Evolutionary conservation across 257 asterid genomes (phyloP).

Genomic region (Coffea eugenioides): DNA sequence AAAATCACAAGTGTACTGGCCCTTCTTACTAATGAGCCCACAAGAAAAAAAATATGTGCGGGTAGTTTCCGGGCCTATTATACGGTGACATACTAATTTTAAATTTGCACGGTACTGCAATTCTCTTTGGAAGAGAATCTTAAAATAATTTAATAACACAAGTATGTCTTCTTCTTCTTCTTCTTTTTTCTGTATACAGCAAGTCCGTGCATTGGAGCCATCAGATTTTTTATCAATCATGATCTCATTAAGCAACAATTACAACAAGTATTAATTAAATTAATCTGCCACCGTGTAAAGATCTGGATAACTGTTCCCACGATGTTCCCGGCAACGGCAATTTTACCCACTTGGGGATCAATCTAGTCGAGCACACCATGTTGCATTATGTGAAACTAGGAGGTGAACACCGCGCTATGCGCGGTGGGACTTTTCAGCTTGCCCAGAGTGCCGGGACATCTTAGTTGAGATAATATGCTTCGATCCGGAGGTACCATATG

Average conservation of each 20-base stretch:
- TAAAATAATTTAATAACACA: slow-evolving; percentile 4
- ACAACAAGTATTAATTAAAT: neutral
- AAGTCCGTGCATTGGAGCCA: neutral
- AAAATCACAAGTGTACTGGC: no score
- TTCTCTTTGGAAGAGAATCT: slow-evolving; percentile 13
- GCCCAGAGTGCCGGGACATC: no score
- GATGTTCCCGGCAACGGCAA: neutral
- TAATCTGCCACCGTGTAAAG: neutral
- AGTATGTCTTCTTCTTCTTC: no score
- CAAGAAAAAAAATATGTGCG: neutral
- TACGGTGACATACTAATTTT: neutral
- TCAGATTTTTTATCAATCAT: neutral
- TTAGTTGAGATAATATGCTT: no score
- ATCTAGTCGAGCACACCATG: no score
- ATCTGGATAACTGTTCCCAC: neutral
- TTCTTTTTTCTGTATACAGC: neutral
- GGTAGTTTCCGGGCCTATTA: no score
- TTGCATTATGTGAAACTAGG: no score
- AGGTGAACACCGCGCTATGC: no score
- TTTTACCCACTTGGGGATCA: neutral
- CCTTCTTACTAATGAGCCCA: neutral
- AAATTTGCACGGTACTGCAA: slow-evolving; percentile 5
- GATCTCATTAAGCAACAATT: neutral
- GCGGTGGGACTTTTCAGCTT: no score
- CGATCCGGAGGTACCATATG: no score